These are phyloP conservation scores for Eragrostis tef DNA, from an alignment of 202 grass and related monocot genomes.

Conservation along the genomic window DNA sequence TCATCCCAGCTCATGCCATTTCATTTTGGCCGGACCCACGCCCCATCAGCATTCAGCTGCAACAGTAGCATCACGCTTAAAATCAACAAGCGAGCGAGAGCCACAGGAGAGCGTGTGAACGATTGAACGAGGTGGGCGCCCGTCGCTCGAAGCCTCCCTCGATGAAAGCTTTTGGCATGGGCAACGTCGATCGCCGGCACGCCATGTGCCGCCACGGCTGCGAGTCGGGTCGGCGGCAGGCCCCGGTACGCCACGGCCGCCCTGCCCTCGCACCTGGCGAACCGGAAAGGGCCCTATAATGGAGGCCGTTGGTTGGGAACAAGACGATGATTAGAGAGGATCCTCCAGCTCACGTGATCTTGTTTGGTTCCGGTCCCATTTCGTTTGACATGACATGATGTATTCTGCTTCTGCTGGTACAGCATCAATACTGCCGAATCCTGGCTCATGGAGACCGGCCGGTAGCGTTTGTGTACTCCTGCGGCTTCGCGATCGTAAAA, in stretches of 20 bases:
- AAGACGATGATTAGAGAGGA: background rate
- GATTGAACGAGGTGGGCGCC: background rate
- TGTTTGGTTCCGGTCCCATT: background rate
- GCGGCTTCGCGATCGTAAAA: no score
- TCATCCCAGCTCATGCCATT: conserved; percentile 19
- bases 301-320: background rate
- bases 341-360: conserved; percentile 1
- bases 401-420: no score
- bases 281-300: conserved; percentile 34
- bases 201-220: conserved; percentile 51
- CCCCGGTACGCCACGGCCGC: background rate
- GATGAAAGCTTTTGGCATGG: background rate
- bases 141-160: background rate
- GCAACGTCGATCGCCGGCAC: conserved; percentile 40
- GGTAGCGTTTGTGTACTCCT: no score
- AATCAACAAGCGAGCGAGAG: background rate
- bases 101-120: background rate
- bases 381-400: no score
- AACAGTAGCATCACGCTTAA: background rate
- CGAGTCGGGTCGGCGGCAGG: conserved; percentile 21
- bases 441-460: no score
- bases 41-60: background rate
- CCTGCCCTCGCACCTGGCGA: background rate
- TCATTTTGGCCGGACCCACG: background rate
- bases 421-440: no score